Evolutionary conservation across 164 flowering plant species (phyloP), one percentile per base, ranked within the genome.

Genomic region (Stephania japonica): DNA sequence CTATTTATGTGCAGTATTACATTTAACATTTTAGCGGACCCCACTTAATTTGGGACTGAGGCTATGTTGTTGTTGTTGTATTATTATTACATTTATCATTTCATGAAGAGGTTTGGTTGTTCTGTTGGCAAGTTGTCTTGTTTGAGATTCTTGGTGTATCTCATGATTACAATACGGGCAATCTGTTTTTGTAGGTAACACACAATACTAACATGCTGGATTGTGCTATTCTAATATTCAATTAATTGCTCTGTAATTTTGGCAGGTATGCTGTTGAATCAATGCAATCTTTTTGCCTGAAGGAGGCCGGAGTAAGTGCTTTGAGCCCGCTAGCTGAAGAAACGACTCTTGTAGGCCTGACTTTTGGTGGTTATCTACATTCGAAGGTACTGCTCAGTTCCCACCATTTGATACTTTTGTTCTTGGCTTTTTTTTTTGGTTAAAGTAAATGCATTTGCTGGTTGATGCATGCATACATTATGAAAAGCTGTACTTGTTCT

Each of bases 281-380:
- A 69, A 90, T 93, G 97, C 97, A 93, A 82, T 86, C 93, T 69
- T 78, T 81, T 73, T 90, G 90, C 75, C 85, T 90, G 25, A 82
- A 80, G 81, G 93, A 90, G 82, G 86, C 87, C 77, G 82, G 87
- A 42, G 72, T 24, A 32, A 81, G 72, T 75, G 82, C 70, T 27
- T 62, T 73, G 27, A 75, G 76, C 18, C 78, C 85, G 56, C 73
- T 71, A 21, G 85, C 85, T 71, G 92, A 89, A 78, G 94, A 92
- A 75, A 86, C 91, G 44, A 86, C 90, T 76, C 85, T 94, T 13
- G 66, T 89, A 59, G 91, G 90, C 75, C 88, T 90, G 43, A 90
- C 91, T n/a, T 94, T 94, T 81, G 97, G 97, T 68, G 98, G 98
- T 69, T 89, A 94, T 73, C 95, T 94, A 73, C 90, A 86, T 24